Conservation (phyloP, 257 asterid genomes). For the Nicotiana attenuata region DNA sequence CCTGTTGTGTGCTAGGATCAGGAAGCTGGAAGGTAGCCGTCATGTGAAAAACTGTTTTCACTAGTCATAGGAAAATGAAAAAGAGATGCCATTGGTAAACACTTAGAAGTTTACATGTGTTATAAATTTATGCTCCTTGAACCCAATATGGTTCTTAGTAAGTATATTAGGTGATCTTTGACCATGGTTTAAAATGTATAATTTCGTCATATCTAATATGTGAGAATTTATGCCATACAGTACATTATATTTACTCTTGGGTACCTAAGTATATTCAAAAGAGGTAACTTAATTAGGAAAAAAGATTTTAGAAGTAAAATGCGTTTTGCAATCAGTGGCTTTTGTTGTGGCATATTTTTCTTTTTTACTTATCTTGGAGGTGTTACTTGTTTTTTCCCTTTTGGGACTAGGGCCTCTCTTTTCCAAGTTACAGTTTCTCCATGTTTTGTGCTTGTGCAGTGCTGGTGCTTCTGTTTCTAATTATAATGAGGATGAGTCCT, state of each 20-base stretch:
- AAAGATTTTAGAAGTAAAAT: background rate
- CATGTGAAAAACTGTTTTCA: background rate
- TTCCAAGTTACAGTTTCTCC: background rate
- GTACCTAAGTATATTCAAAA: background rate
- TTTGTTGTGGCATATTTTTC: background rate
- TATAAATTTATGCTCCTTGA: background rate
- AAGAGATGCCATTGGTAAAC: background rate
- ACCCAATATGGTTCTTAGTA: background rate
- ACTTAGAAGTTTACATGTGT: background rate
- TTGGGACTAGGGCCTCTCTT: background rate
- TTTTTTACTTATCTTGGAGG: background rate
- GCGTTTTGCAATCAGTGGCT: background rate
- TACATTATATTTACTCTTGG: background rate
- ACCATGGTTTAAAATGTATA: background rate
- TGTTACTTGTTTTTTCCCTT: background rate
- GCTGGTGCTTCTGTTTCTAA: slow-evolving; percentile 31
- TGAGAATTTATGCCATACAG: background rate
- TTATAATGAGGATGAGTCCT: slow-evolving; percentile 31
- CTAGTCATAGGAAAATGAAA: background rate
- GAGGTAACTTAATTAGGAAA: background rate
- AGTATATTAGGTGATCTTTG: slow-evolving; percentile 2
- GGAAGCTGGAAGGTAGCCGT: background rate
- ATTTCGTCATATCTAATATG: background rate
- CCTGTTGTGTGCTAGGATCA: background rate
- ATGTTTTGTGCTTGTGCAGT: slow-evolving; percentile 34